phyloP scores from a whole-genome alignment of 2,329 filamentous ascomycete species.

The Endoconidiophora polonica region DNA sequence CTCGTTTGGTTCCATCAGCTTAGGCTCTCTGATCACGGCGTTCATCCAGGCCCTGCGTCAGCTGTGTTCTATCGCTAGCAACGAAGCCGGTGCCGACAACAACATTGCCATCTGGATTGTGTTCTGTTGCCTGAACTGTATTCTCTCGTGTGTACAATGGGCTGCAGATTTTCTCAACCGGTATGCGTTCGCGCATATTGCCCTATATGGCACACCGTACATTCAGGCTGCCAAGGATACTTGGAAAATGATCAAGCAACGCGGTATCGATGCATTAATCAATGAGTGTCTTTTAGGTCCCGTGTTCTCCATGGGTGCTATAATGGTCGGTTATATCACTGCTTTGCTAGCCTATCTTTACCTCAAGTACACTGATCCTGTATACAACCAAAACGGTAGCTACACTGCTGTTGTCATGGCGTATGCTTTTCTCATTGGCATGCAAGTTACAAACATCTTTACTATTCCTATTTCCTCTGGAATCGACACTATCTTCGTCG shows the following conservation, averaged over 20 bases:
- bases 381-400: conserved; percentile 50
- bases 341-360: conserved; percentile 77
- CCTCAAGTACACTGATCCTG: conserved; percentile 61
- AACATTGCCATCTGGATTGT: conserved; percentile 49
- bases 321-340: conserved; percentile 71
- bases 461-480: conserved; percentile 75
- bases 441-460: conserved; percentile 82
- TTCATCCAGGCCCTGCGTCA: conserved; percentile 76
- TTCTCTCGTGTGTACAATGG: conserved; percentile 70
- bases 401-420: conserved; percentile 69
- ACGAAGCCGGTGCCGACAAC: conserved; percentile 44
- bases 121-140: conserved; percentile 60
- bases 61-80: conserved; percentile 58
- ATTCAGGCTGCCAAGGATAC: conserved; percentile 76
- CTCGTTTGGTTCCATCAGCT: conserved; percentile 78
- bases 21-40: conserved; percentile 73
- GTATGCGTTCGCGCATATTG: conserved; percentile 85
- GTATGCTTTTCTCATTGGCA: conserved; percentile 73
- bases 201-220: conserved; percentile 80
- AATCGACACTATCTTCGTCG: conserved; percentile 85
- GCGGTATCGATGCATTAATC: conserved; percentile 76
- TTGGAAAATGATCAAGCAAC: conserved; percentile 80
- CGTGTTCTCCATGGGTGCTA: conserved; percentile 58
- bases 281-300: conserved; percentile 74
- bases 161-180: conserved; percentile 76